These are phyloP conservation scores for Populus pruinosa DNA, from an alignment of 345 rosid genomes.

Conservation along the genomic window DNA sequence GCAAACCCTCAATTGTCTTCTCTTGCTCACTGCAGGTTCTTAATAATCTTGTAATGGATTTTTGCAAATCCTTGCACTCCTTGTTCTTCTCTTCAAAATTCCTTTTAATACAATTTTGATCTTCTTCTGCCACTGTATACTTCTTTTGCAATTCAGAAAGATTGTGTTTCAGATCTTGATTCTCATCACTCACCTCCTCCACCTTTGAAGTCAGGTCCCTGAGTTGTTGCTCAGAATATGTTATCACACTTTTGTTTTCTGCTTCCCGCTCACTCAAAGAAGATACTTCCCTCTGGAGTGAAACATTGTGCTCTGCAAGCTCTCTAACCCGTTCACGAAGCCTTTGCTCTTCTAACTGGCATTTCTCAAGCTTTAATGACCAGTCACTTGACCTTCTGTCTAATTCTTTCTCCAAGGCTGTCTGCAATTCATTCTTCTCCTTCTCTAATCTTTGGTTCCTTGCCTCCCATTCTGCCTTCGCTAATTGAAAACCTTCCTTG, in stretches of 20 bases:
- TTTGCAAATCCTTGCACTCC: slow-evolving; percentile 88
- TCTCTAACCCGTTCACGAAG: slow-evolving; percentile 92
- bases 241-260: slow-evolving; percentile 54
- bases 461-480: slow-evolving; percentile 56
- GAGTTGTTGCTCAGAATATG: slow-evolving; percentile 56
- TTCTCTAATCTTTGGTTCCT: slow-evolving; percentile 56
- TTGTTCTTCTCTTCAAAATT: slow-evolving; percentile 79
- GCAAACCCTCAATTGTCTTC: slow-evolving; percentile 81
- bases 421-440: slow-evolving; percentile 76
- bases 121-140: slow-evolving; percentile 45
- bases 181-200: slow-evolving; percentile 53
- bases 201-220: slow-evolving; percentile 49
- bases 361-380: slow-evolving; percentile 80
- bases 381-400: slow-evolving; percentile 96
- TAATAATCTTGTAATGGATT: slow-evolving; percentile 57
- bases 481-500: slow-evolving; percentile 56
- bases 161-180: slow-evolving; percentile 43
- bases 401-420: slow-evolving; percentile 82
- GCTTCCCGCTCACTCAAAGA: slow-evolving; percentile 63
- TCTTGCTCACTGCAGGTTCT: slow-evolving; percentile 82
- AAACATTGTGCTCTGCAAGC: slow-evolving; percentile 94
- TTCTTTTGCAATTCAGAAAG: slow-evolving; percentile 58
- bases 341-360: slow-evolving; percentile 79
- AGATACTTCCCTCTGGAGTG: slow-evolving; percentile 83
- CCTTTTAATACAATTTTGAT: slow-evolving; percentile 49